A percentile compares a stretch with the other conserved stretches of the same genome.
phyloP scores from a whole-genome alignment of 495 filamentous ascomycete species.

The Venustampulla echinocandica region DNA sequence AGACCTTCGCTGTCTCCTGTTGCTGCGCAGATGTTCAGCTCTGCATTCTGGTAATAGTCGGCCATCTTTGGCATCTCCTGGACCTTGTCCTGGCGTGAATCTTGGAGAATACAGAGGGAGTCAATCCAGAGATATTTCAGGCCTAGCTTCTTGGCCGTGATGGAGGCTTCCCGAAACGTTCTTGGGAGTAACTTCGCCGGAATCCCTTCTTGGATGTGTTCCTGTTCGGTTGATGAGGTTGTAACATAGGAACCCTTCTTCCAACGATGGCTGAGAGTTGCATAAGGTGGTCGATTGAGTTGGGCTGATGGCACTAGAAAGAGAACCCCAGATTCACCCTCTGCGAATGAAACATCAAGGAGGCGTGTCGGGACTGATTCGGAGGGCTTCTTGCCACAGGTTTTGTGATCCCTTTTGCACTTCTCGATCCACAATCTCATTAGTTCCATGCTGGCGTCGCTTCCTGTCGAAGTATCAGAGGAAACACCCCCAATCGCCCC shows the following conservation, averaged over 20 bases:
- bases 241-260: constrained; percentile 1
- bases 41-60: constrained; percentile 4
- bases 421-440: background rate
- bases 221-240: background rate
- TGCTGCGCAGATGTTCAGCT: constrained; percentile 4
- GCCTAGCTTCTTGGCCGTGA: constrained; percentile 5
- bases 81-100: background rate
- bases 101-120: no score
- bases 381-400: constrained; percentile 2
- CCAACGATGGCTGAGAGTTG: constrained; percentile 4
- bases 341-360: constrained; percentile 1
- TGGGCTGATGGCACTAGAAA: background rate
- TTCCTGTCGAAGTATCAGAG: constrained; percentile 4
- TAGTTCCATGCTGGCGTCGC: background rate
- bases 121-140: no score
- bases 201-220: constrained; percentile 1
- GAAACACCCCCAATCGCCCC: background rate
- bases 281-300: constrained; percentile 5
- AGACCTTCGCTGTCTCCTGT: constrained; percentile 3
- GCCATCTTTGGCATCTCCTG: constrained; percentile 4
- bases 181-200: constrained; percentile 1
- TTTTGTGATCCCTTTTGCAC: constrained; percentile 1
- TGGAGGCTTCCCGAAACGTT: constrained; percentile 3
- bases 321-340: constrained; percentile 3
- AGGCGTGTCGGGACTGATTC: constrained; percentile 4